phyloP scores from a whole-genome alignment of 192 early-diverging fungal species.

The Backusella circina region DNA sequence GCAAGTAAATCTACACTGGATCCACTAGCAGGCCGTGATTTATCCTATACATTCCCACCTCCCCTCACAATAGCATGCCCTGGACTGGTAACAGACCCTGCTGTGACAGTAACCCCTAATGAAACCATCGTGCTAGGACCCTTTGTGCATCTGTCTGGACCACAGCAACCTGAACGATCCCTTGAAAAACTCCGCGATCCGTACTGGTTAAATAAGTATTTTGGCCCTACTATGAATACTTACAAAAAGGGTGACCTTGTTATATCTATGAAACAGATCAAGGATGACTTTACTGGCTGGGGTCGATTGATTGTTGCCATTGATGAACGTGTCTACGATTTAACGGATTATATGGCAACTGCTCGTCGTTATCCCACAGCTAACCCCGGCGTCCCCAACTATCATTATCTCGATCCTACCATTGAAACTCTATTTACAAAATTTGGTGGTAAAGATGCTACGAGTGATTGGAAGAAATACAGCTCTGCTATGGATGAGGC shows the following conservation, averaged over 20 bases:
- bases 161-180: slow-evolving; percentile 36
- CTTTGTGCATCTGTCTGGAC: slow-evolving; percentile 30
- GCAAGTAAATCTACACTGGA: slow-evolving; percentile 41
- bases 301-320: slow-evolving; percentile 55
- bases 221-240: slow-evolving; percentile 43
- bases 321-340: slow-evolving; percentile 62
- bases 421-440: slow-evolving; percentile 61
- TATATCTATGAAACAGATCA: slow-evolving; percentile 44
- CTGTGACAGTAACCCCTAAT: slow-evolving; percentile 29
- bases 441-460: slow-evolving; percentile 52
- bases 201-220: slow-evolving; percentile 49
- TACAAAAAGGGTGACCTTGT: slow-evolving; percentile 61
- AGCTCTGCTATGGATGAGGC: slow-evolving; percentile 33
- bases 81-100: slow-evolving; percentile 37
- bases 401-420: slow-evolving; percentile 52
- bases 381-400: slow-evolving; percentile 37
- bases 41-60: slow-evolving; percentile 63
- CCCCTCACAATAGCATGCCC: slow-evolving; percentile 52
- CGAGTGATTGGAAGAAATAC: slow-evolving; percentile 45
- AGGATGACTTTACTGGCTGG: slow-evolving; percentile 34
- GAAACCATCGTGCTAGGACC: slow-evolving; percentile 22
- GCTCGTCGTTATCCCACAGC: slow-evolving; percentile 39
- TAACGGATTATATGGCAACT: slow-evolving; percentile 57
- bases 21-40: slow-evolving; percentile 58
- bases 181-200: slow-evolving; percentile 34